Evolutionary conservation across 179 eudicot genomes (phyloP), one percentile per base, ranked within the genome.

Genomic region (Drosera spatulata): DNA sequence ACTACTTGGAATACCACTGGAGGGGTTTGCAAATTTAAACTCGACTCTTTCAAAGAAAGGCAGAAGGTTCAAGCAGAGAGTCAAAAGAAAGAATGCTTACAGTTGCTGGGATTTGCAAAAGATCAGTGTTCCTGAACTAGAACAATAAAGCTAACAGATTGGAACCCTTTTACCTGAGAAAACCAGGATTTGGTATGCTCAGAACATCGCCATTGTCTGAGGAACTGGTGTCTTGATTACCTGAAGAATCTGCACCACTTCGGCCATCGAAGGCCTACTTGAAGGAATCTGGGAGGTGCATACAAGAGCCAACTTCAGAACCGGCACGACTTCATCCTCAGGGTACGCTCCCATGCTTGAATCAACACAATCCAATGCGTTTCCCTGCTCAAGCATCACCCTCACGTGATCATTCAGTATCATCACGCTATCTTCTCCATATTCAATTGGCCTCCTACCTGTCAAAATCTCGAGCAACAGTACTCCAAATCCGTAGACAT

Each of bases 281-380:
- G 99, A 94, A 61, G 99, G 99, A 62, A 94, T 72, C 71, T 82
- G 99, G 9, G 97, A 90, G 41, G 99, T 87, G 68, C 99, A 94
- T 2, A 94, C 99, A 78, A 85, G 64, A 0, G 96, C 99, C 77
- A 94, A 56, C 72, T 94, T 90, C 12, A 94, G 62, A 37, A 90
- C 82, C 1, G 99, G 99, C 75, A 87, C 65, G 10, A 87, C 86
- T 76, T 94, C 99, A 10, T 79, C 97, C 58, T 86, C 97, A 5
- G 97, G 96, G 64, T 77, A 94, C 49, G 71, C 78, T 1, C 85
- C 80, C 87, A 94, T 87, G 44, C 77, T 77, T 22, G 58, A 67
- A 71, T 94, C 97, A 39, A 94, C 88, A 60, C 95, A 87, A 0
- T 94, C 99, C 66, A 90, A 61, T 37, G 70, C 84, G 50, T 80